Conservation (phyloP, 352 stramenopile species). For the Blastocystis hominis region DNA sequence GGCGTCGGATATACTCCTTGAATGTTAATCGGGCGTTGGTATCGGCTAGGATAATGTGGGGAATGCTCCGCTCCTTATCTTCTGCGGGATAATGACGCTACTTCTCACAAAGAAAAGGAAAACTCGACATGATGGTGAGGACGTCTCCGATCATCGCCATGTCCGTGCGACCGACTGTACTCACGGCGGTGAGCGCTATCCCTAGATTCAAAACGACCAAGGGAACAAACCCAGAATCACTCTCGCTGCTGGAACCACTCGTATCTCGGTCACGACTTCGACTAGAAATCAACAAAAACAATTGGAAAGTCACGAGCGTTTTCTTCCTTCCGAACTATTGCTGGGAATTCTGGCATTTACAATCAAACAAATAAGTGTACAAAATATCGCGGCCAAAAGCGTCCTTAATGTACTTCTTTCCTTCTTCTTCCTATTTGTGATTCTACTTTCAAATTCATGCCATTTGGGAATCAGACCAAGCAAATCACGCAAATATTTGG, state of each 20-base stretch:
- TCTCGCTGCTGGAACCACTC: not conserved
- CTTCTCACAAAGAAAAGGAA: not conserved
- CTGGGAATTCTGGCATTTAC: not conserved
- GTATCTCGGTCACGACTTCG: not conserved
- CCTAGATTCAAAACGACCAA: not conserved
- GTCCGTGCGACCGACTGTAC: not conserved
- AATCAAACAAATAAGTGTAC: not conserved
- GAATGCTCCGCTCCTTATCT: not conserved
- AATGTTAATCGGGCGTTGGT: not conserved
- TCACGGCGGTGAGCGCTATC: not conserved
- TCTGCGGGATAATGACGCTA: not conserved
- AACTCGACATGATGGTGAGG: not conserved
- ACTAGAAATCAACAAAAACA: not conserved
- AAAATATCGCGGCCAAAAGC: constrained; percentile 51
- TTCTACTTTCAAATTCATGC: not conserved
- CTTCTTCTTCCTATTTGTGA: not conserved
- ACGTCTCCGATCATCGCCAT: not conserved
- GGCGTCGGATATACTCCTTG: constrained; percentile 5
- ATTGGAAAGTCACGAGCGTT: not conserved
- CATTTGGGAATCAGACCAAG: not conserved
- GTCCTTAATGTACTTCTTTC: constrained; percentile 18
- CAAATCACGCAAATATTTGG: not conserved
- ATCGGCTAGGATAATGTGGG: constrained; percentile 24
- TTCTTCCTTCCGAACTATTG: not conserved
- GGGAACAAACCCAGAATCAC: not conserved